Conservation (phyloP, 2,329 filamentous ascomycete species). For the Penicillium occitanis region DNA sequence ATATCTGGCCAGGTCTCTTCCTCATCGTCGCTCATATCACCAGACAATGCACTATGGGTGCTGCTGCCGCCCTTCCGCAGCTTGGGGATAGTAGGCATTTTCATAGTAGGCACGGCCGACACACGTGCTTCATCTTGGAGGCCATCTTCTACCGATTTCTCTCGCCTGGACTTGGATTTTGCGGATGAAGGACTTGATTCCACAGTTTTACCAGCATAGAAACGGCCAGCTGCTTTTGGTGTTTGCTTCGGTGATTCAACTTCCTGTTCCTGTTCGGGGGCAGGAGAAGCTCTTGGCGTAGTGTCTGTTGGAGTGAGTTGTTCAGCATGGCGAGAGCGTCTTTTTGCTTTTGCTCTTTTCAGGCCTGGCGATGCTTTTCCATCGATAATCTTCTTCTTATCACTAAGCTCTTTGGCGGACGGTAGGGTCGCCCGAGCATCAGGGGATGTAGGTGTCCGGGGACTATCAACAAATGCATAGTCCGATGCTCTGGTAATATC, state of each 20-base stretch:
- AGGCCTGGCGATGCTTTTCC: conserved; percentile 37
- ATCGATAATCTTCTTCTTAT: conserved; percentile 27
- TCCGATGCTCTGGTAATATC: conserved; percentile 38
- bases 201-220: conserved; percentile 12
- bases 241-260: conserved; percentile 21
- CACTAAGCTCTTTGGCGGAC: conserved; percentile 27
- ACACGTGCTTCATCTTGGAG: conserved; percentile 37
- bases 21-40: conserved; percentile 23
- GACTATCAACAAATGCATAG: conserved; percentile 29
- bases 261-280: conserved; percentile 28
- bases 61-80: conserved; percentile 40
- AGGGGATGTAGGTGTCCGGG: conserved; percentile 25
- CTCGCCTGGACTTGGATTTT: conserved; percentile 25
- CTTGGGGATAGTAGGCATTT: conserved; percentile 47
- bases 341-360: conserved; percentile 44
- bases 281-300: conserved; percentile 27
- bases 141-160: conserved; percentile 30
- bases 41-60: conserved; percentile 23
- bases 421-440: conserved; percentile 33
- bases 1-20: conserved; percentile 33
- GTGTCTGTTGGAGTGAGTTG: conserved; percentile 30
- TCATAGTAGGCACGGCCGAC: conserved; percentile 50
- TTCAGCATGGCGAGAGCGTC: conserved; percentile 41
- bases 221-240: conserved; percentile 19
- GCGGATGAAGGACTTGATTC: conserved; percentile 10